Percentiles rank a stretch among this genome's conserved stretches.
Conservation (phyloP, 495 filamentous ascomycete genomes). For the Annulohypoxylon stygium region DNA sequence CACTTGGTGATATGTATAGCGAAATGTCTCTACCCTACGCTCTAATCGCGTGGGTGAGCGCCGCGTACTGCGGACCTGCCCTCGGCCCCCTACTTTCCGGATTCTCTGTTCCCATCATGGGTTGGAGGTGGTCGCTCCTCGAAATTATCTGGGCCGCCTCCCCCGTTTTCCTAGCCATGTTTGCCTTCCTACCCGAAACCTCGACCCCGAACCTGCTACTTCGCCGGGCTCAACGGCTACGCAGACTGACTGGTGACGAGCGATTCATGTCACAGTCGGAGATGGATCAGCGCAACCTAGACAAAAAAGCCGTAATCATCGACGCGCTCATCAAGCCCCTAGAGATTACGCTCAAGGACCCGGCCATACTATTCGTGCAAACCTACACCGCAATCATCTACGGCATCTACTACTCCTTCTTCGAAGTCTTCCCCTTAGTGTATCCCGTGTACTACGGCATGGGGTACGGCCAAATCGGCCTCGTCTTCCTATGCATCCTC, state of each 20-base stretch:
- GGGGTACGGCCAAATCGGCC: slow-evolving; percentile 70
- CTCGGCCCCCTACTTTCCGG: slow-evolving; percentile 74
- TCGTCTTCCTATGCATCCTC: slow-evolving; percentile 74
- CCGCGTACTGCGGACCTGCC: slow-evolving; percentile 62
- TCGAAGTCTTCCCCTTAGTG: slow-evolving; percentile 81
- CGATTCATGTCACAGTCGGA: slow-evolving; percentile 66
- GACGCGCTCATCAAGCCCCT: slow-evolving; percentile 73
- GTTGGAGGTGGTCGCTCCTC: slow-evolving; percentile 70
- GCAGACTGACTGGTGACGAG: slow-evolving; percentile 59
- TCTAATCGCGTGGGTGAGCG: slow-evolving; percentile 69
- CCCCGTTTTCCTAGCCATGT: slow-evolving; percentile 61
- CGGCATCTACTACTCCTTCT: slow-evolving; percentile 78
- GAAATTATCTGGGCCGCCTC: slow-evolving; percentile 67
- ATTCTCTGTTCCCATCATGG: slow-evolving; percentile 70
- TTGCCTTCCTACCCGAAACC: slow-evolving; percentile 62
- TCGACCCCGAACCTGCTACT: slow-evolving; percentile 62
- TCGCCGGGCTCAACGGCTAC: slow-evolving; percentile 56
- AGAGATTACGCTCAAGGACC: slow-evolving; percentile 73
- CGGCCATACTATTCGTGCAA: slow-evolving; percentile 72
- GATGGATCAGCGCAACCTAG: slow-evolving; percentile 65
- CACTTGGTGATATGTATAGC: slow-evolving; percentile 82
- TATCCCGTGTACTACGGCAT: slow-evolving; percentile 74
- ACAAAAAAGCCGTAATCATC: slow-evolving; percentile 59
- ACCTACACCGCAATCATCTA: slow-evolving; percentile 74
- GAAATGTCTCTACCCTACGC: slow-evolving; percentile 79